Conservation (phyloP, 1,139 yeast species). For the Ogataea hybrid region DNA sequence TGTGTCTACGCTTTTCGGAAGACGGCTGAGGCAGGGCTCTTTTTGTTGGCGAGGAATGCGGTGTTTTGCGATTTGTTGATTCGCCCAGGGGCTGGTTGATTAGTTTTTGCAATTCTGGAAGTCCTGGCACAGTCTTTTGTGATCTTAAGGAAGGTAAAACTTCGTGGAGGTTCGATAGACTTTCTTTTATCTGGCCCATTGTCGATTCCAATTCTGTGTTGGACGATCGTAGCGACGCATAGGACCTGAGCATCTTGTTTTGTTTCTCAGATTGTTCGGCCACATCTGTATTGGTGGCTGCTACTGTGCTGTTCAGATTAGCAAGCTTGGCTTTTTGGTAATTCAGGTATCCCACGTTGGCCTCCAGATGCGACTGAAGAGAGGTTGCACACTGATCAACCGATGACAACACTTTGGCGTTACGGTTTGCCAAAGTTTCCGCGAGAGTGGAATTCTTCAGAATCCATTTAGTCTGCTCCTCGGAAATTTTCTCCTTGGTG, state of each 20-base stretch:
- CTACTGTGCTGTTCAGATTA: constrained; percentile 2
- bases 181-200: background rate
- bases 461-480: constrained; percentile 9
- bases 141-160: background rate
- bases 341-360: constrained; percentile 15
- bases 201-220: background rate
- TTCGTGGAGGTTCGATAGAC: background rate
- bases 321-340: constrained; percentile 13
- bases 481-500: constrained; percentile 8
- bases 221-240: constrained; percentile 1
- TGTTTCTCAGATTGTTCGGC: background rate
- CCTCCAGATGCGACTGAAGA: constrained; percentile 11
- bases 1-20: background rate
- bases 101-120: constrained; percentile 2
- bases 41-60: constrained; percentile 1
- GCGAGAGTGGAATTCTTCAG: background rate
- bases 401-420: background rate
- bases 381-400: constrained; percentile 4
- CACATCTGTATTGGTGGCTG: background rate
- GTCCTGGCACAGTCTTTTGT: constrained; percentile 1
- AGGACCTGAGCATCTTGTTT: background rate
- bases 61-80: constrained; percentile 1
- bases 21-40: background rate
- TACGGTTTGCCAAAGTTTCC: background rate
- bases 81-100: constrained; percentile 2